Percentiles rank a stretch among this genome's conserved stretches.
These are phyloP conservation scores for Rhizophora mangle DNA, from an alignment of 345 rosid genomes.

Conservation along the genomic window DNA sequence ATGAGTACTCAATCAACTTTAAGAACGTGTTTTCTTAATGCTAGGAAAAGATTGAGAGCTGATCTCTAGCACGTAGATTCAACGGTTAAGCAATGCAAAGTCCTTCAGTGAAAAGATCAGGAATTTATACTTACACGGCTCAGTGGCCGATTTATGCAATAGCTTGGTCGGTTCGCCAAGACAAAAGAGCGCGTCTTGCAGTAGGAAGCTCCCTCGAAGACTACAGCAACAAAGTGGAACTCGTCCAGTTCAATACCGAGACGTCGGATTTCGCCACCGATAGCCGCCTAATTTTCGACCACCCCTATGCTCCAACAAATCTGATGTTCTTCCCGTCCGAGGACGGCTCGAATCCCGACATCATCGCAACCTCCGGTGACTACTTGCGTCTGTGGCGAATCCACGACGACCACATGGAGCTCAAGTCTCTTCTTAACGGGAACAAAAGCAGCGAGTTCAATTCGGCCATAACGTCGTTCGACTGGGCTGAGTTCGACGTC, in stretches of 20 bases:
- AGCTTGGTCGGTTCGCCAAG: conserved; percentile 53
- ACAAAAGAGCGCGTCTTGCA: conserved; percentile 43
- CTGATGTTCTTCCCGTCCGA: conserved; percentile 55
- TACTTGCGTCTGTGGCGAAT: conserved; percentile 52
- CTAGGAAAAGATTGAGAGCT: too few species aligned
- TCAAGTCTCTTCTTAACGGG: conserved; percentile 39
- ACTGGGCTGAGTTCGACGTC: conserved; percentile 53
- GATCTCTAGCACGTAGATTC: not conserved
- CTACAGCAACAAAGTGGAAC: conserved; percentile 49
- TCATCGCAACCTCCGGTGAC: conserved; percentile 56
- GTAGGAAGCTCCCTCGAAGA: conserved; percentile 57
- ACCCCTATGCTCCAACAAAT: conserved; percentile 62
- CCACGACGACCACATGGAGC: conserved; percentile 46
- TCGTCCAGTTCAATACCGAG: conserved; percentile 41
- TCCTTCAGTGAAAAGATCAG: conserved; percentile 30
- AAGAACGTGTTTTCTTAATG: not conserved
- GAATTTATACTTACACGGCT: conserved; percentile 42
- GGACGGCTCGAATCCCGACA: conserved; percentile 36
- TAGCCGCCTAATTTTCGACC: conserved; percentile 44
- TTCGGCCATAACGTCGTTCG: conserved; percentile 54
- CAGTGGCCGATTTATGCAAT: conserved; percentile 50
- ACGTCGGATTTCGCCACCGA: conserved; percentile 41
- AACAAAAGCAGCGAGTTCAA: conserved; percentile 45
- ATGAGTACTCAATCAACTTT: too few species aligned
- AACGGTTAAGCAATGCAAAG: conserved; percentile 24